Base-by-base conservation (phyloP, 306 rosid species). In the Acmispon strigosus region DNA sequence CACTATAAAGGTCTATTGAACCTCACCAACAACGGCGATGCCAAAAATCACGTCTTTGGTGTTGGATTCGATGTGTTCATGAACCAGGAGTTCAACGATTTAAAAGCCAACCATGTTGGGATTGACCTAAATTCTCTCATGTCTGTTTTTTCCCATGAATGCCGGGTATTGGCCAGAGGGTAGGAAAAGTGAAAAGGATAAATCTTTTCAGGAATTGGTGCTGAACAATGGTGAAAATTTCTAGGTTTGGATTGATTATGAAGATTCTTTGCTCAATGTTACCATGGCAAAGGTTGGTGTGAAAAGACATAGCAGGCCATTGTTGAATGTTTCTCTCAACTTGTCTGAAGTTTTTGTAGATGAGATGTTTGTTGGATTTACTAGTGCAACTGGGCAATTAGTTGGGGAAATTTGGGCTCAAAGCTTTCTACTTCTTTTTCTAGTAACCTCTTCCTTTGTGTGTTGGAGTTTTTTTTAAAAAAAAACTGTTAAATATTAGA, bases 241-340 rank as follows among this genome's bases (percentile, higher is more conserved):
- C 68, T 97, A 90, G 37, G 97, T 82, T 78, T 93, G 98, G 97
- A 76, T 93, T 56, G 97, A 93, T 36, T 93, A 85, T 61, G 75
- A 59, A 37, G 92, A 88, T 78, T 80, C 85, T 42, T 13, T 62
- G 54, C 45, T 90, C 36, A 90, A 83, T 56, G 88, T 90, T 62
- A 80, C 88, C 22, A 87, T 93, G 87, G 94, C 79, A 2, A 77
- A 47, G 14, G 96, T 77, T 0, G 97, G 97, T 37, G 56, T 66
- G 85, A 70, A 34, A 49, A 84, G 79, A 53, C 96, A 97, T 1
- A 56, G 1, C 0, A 75, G 36, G 9, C 90, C 90, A 4, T 61
- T 93, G 60, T 70, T 93, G 78, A 93, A 70, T 63, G 54, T 53
- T 56, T 20, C 70, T 27, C 19, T 77, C 0, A 83, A 93, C 32